Percentiles rank a stretch among this genome's conserved stretches.
These are phyloP conservation scores for Leonotis leonurus DNA, from an alignment of 257 asterid species.

Conservation along the genomic window DNA sequence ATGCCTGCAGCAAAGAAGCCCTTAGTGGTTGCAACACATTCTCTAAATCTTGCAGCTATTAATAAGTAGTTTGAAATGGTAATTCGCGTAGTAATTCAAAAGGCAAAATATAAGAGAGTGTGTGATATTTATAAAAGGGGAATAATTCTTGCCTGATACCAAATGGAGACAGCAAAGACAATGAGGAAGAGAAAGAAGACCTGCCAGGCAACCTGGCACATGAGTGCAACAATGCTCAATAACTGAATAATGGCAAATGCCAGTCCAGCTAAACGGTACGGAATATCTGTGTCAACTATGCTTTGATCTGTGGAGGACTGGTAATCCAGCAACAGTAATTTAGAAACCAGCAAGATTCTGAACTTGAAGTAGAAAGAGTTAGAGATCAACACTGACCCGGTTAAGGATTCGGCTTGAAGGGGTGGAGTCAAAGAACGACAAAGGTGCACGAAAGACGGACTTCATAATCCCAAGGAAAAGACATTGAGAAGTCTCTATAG, in stretches of 20 bases:
- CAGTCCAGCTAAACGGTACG: slow-evolving; percentile 74
- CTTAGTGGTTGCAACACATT: background rate
- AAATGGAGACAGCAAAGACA: slow-evolving; percentile 51
- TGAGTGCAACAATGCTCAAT: slow-evolving; percentile 59
- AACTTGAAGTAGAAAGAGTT: background rate
- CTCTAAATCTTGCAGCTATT: background rate
- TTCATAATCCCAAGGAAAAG: slow-evolving; percentile 53
- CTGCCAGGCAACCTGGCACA: slow-evolving; percentile 76
- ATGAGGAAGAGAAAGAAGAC: slow-evolving; percentile 55
- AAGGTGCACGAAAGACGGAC: slow-evolving; percentile 64
- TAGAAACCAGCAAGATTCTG: background rate
- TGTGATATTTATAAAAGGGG: background rate
- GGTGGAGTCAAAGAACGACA: slow-evolving; percentile 70
- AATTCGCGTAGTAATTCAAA: background rate
- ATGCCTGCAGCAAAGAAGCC: slow-evolving; percentile 35
- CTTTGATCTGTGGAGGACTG: slow-evolving; percentile 91
- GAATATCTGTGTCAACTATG: slow-evolving; percentile 72
- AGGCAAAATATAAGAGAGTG: background rate
- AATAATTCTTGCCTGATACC: slow-evolving; percentile 59
- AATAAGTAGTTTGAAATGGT: background rate
- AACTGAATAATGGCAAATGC: slow-evolving; percentile 81
- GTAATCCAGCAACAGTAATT: background rate
- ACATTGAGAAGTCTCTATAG: slow-evolving; percentile 63
- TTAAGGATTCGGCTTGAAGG: slow-evolving; percentile 85
- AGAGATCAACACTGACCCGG: slow-evolving; percentile 41